Conservation (phyloP, 495 filamentous ascomycete genomes). For the Neurospora sp. region DNA sequence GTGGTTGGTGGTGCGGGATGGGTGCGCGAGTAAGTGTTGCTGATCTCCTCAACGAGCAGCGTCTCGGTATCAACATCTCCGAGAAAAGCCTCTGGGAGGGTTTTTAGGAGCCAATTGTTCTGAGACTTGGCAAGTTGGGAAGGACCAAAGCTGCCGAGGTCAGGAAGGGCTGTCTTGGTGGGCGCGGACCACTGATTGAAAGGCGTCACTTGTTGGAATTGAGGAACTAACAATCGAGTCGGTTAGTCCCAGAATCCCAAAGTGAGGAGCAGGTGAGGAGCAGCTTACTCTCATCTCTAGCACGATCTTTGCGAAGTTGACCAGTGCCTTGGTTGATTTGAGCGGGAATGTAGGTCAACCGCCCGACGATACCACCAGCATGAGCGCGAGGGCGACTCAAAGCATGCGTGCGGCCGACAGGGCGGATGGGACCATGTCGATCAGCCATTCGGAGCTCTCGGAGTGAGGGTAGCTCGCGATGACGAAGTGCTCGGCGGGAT, state of each 20-base stretch:
- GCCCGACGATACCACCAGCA: slow-evolving; percentile 15
- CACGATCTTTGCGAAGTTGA: slow-evolving; percentile 11
- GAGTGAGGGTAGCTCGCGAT: slow-evolving; percentile 1
- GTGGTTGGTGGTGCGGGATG: background rate
- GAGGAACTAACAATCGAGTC: slow-evolving; percentile 21
- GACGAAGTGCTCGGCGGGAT: slow-evolving; percentile 1
- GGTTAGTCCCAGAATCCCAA: slow-evolving; percentile 3
- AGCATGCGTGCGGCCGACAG: background rate
- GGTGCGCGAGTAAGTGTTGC: background rate
- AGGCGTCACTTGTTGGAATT: slow-evolving; percentile 30
- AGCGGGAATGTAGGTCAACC: slow-evolving; percentile 16
- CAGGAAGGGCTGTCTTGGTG: background rate
- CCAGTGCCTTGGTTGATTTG: slow-evolving; percentile 6
- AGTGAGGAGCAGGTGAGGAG: background rate
- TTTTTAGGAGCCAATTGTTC: slow-evolving; percentile 26
- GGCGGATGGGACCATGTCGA: background rate
- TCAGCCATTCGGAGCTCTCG: slow-evolving; percentile 20
- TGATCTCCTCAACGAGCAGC: slow-evolving; percentile 18
- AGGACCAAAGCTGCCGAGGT: slow-evolving; percentile 5
- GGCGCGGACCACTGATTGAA: slow-evolving; percentile 26
- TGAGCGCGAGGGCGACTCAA: slow-evolving; percentile 3
- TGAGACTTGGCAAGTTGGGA: slow-evolving; percentile 15
- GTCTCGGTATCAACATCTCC: slow-evolving; percentile 17
- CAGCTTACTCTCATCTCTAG: slow-evolving; percentile 13
- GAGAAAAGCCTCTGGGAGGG: slow-evolving; percentile 28